Evolutionary conservation across 1,139 yeast genomes (phyloP), one percentile per base, ranked within the genome.

Genomic region (Spathaspora jeffriesii): DNA sequence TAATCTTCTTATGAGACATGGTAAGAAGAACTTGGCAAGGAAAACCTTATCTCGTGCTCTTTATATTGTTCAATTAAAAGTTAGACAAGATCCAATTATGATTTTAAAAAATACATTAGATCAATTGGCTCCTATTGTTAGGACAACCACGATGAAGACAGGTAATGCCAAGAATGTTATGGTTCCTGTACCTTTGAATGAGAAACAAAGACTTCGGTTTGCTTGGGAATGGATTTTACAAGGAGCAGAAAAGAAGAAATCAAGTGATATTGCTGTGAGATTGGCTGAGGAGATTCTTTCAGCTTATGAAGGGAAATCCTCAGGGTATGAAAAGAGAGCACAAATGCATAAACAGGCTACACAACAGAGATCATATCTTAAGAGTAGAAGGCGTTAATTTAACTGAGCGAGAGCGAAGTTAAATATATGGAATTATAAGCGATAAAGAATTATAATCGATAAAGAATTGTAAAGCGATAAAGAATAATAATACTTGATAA

Each of bases 171-270:
- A 92, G 62, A 86, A 86, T 51, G 81, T 75, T 50, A 78, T 84
- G 43, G 86, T 90, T 42, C 99, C 99, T 4, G 83, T 81, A 42
- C 96, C 98, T 11, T 74, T 92, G 61, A 84, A 81, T 46, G 82
- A 82, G 62, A 85, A 90, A 67, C 96, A 91, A 68, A 81, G 98
- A 66, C 73, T 84, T 57, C 82, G 97, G 67, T 82, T 80, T 60
- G 97, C 98, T 2, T 88, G 95, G 75, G 69, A 75, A 52, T 93
- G 98, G 98, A 86, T 93, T 44, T 70, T 91, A 49, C 96, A 90
- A 50, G 91, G 96, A 18, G 82, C 96, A 25, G 78, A 82, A 48
- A 85, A 85, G 63, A 85, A 96, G 65, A 85, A 84, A 46, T 84
- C 93, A 18, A 81, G 84, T 50, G 95, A 88, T 60, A 87, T 87